A percentile compares a stretch with the other conserved stretches of the same genome.
phyloP scores from a whole-genome alignment of 441 rosid species.

The Mallotus japonicus region DNA sequence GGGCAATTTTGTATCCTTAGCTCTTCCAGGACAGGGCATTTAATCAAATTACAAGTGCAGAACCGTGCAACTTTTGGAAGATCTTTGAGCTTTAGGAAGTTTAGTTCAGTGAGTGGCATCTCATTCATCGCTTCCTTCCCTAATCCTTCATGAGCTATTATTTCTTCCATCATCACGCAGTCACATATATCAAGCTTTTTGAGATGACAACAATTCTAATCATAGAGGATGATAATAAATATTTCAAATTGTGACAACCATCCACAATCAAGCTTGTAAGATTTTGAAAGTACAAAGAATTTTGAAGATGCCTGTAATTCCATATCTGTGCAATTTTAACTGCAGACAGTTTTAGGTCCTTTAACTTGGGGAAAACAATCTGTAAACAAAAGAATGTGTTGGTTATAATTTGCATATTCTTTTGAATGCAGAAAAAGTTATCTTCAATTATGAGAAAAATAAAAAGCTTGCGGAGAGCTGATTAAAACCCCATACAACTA shows the following conservation, averaged over 20 bases:
- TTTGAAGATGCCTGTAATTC: not conserved
- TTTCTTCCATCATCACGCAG: constrained; percentile 7
- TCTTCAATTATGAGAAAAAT: too few species aligned
- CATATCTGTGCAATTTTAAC: not conserved
- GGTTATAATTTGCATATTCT: too few species aligned
- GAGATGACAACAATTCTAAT: constrained; percentile 15
- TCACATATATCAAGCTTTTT: constrained; percentile 2
- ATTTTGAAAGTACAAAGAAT: not conserved
- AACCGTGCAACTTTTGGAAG: too few species aligned
- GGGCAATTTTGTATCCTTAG: not conserved
- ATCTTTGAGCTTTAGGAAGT: not conserved
- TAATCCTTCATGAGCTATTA: not conserved
- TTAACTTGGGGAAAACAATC: constrained; percentile 15
- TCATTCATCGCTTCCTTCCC: not conserved
- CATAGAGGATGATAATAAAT: constrained; percentile 10
- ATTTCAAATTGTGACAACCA: constrained; percentile 11
- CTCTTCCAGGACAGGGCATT: constrained; percentile 5
- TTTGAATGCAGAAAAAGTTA: too few species aligned
- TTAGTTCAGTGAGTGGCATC: not conserved
- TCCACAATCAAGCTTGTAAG: not conserved
- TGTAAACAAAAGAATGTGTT: not conserved
- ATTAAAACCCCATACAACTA: too few species aligned
- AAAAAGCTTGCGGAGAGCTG: too few species aligned
- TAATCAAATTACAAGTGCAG: too few species aligned
- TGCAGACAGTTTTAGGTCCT: not conserved